Base-by-base conservation (phyloP, 1,284 basidiomycete genomes). In the Chalciporus piperatoides region DNA sequence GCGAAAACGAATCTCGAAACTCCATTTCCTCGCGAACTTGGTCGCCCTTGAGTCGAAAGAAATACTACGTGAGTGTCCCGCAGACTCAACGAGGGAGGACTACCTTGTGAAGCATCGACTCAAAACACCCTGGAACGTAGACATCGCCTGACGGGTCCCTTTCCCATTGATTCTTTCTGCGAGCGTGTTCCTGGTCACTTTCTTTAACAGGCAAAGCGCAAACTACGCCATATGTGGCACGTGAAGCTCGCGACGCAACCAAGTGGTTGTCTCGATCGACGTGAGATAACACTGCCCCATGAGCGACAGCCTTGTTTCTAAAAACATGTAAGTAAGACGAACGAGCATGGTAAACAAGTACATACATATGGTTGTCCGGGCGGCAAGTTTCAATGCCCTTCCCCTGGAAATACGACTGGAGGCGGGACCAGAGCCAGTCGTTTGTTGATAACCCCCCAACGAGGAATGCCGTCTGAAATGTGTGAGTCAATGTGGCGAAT, bases 291-390 rank as follows among this genome's bases (percentile, higher is more conserved):
- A 79, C 65, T 0, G 75, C 77, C 1, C 78, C 78, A 46, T 78
- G 72, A 0, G 77, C 71, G 2, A 79, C 78, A 0, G 75, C 76
- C 55, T 79, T 80, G 45, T 75, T 77, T 14, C 77, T 78, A 15
- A 21, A 41, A 46, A n/a, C 0, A 7, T 7, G 6, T 56, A 23
- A 56, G 36, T 9, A 38, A 8, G 21, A 9, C 1, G 4, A 5
- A 12, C 6, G 19, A 28, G 7, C 10, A 25, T 4, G 14, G 7
- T 8, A 40, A 27, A 14, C 19, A 35, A 28, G 7, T 4, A 39
- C 53, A 8, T 8, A 57, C 57, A 59, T 33, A 12, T 48, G 58
- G 21, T 61, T 58, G 28, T 70, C 66, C 0, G 71, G 69, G 6
- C 70, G 64, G 25, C 44, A 57, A 9, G 69, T 49, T 0, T 48